Base-by-base conservation (phyloP, 441 rosid species). In the Populus trichocarpa region DNA sequence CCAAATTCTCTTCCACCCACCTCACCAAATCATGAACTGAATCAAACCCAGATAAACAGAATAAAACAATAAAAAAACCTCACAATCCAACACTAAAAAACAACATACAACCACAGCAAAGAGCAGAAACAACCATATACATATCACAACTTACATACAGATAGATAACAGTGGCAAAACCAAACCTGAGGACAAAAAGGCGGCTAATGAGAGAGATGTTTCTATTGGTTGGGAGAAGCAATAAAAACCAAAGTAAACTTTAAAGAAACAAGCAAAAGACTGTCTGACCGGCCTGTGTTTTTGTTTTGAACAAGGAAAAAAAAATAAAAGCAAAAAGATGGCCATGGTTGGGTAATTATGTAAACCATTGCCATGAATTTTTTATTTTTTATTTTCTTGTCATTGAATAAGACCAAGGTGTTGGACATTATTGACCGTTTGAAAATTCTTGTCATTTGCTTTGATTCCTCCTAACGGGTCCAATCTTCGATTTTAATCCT, bases 21-120 rank as follows among this genome's bases (percentile, higher is more conserved):
- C 63, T 78, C 78, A 76, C 33, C 76, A 83, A 75, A 77, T 23
- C 61, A 76, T 7, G 38, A 74, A 83, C 69, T 2, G 76, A 80
- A 76, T 32, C 80, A 59, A 78, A 75, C 73, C 79, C 74, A 65
- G 53, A 50, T 7, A 63, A 66, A 6, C 42, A 77, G 72, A 65
- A 2, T 23, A 71, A 10, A 40, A 4, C 13, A 40, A 3, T 40
- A 40, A 11, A 40, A 67, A 30, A 71, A 70, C 74, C 57, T 68
- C 36, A 75, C 66, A 79, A 26, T 40, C 50, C 13, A 13, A 67
- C 14, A 63, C 33, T 6, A 8, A 22, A 4, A 10, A 65, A 38
- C 11, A 77, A 14, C 46, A 42, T 1, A 4, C 38, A 28, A 33
- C 13, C 33, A 32, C 46, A 13, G 3, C 14, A 6, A 0, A 42